Evolutionary conservation across 331 rosid genomes (phyloP), one percentile per base, ranked within the genome.

Genomic region (Malus hybrid): DNA sequence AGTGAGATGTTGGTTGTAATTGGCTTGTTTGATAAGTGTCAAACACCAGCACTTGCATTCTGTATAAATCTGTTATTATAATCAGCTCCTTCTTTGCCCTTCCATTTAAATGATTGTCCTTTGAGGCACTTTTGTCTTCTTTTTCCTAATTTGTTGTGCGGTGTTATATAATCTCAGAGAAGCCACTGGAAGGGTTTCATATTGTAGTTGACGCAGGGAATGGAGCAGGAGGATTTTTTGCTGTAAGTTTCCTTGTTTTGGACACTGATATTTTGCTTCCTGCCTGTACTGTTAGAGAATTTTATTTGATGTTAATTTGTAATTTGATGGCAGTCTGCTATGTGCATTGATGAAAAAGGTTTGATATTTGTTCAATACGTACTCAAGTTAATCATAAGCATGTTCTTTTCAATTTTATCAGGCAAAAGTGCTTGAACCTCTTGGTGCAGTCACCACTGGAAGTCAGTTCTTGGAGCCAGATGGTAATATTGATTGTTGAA

Each of bases 401-500:
- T 57, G 13, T 72, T 54, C 22, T 28, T 72, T 34, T 72, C 34
- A 33, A 36, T 71, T 29, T 32, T 76, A 71, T 82, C 85, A 93
- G 98, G 96, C 86, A 59, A 93, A 87, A 83, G 98, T 93, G 79
- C 94, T 93, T 76, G 96, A 88, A 83, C 98, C 98, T 67, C 87
- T 93, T 34, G 98, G 98, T 69, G 96, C 96, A 64, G 88, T 85
- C 78, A 90, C 98, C 56, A 63, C 84, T 71, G 98, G 98, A 60
- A 93, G 98, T 80, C 97, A 93, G 85, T 91, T 91, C 89, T 87
- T 93, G 96, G 97, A 93, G 96, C 98, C 98, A 4, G 95, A 93
- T 84, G 98, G 98, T 93, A 91, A 79, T 81, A 70, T 71, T 64
- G 69, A 18, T 64, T 18, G 19, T 32, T 81, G 77, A 80, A 74